Base-by-base conservation (phyloP, 768 basidiomycete species). In the Arthromyces matolae region DNA sequence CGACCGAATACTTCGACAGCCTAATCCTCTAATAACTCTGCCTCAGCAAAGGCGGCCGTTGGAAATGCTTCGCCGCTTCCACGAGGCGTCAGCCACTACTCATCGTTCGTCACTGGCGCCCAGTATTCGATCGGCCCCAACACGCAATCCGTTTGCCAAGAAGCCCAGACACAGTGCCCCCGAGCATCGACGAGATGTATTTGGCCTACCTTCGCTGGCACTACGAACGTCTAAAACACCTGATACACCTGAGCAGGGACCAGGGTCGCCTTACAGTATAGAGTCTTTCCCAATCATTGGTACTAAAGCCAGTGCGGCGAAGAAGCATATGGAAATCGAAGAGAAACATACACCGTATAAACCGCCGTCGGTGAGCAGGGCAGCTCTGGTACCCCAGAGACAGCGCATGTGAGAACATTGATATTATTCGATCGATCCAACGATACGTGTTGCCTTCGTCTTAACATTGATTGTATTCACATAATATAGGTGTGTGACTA, bases 241-340 rank as follows among this genome's bases (percentile, higher is more conserved):
- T n/a, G 19, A 9, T 27, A 40, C 13, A 9, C 39, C 28, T 14
- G 37, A 31, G n/a, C 6, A 38, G 13, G 43, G 48, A 24, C 40
- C 37, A 34, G 34, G 42, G 14, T 49, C 49, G 20, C 46, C 37
- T 29, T 55, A 66, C 2, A 70, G 66, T 44, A 39, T 31, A 4
- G 64, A 64, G 5, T 59, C 63, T 3, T 70, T 71, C 47, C 71
- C 73, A 1, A 33, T 68, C 19, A 32, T 29, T 10, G 71, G 71
- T 6, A 73, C 74, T 2, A 62, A 63, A 18, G 73, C 75, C 7
- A 67, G 66, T 52, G 62, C 58, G 9, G 59, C 62, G 16, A 71
- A 71, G 55, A 65, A 65, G 49, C 53, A 43, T 22, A 40, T 59
- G 23, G 55, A 63, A 47, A 57, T 64, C 36, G 49, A 62, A 45